These are phyloP conservation scores for Stephanodiscus triporus DNA, from an alignment of 108 stramenopile genomes.

Conservation along the genomic window DNA sequence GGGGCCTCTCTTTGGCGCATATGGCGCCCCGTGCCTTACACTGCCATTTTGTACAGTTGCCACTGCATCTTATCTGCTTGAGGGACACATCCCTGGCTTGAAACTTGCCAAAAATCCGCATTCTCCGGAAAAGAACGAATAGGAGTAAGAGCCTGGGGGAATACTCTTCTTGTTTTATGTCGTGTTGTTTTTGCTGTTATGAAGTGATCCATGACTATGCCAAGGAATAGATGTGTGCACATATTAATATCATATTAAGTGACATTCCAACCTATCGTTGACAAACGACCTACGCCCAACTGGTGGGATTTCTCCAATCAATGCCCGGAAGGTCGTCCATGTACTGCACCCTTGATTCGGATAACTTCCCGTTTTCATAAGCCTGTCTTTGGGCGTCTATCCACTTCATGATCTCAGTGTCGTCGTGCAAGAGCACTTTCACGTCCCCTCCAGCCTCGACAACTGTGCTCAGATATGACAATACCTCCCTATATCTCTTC, in stretches of 20 bases:
- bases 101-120: slow-evolving; percentile 65
- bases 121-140: slow-evolving; percentile 73
- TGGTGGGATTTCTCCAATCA: slow-evolving; percentile 33
- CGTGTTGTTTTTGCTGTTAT: not conserved
- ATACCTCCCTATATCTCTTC: slow-evolving; percentile 61
- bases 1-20: slow-evolving; percentile 59
- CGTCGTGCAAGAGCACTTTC: slow-evolving; percentile 17
- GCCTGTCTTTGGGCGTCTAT: slow-evolving; percentile 62
- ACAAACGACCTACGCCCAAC: not conserved
- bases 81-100: slow-evolving; percentile 58
- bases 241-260: not conserved
- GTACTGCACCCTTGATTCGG: slow-evolving; percentile 70
- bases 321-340: slow-evolving; percentile 60
- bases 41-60: slow-evolving; percentile 80
- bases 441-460: slow-evolving; percentile 35
- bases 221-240: not conserved
- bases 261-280: not conserved
- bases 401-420: slow-evolving; percentile 57
- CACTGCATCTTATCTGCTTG: slow-evolving; percentile 68
- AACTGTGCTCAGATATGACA: slow-evolving; percentile 27
- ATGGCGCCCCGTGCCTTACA: slow-evolving; percentile 70
- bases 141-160: not conserved
- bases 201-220: not conserved
- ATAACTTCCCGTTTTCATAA: slow-evolving; percentile 58
- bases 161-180: too few relatives aligned